A percentile compares a stretch with the other conserved stretches of the same genome.
These are phyloP conservation scores for Hypsizygus ulmarius DNA, from an alignment of 1,284 basidiomycete genomes.

Conservation along the genomic window DNA sequence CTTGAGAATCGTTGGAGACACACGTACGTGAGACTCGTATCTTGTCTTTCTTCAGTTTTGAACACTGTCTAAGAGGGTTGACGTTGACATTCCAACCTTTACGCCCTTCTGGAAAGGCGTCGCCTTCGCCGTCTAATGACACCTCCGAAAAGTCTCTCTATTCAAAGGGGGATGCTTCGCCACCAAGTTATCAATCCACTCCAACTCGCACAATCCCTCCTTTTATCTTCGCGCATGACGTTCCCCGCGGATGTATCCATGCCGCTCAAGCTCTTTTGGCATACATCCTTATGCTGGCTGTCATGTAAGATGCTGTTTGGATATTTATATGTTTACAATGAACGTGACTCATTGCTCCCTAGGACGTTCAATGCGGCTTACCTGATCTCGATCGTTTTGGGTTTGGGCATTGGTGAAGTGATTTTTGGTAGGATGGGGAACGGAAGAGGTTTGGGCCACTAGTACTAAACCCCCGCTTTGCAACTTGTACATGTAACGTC, in stretches of 20 bases:
- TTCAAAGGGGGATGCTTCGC: slow-evolving; percentile 11
- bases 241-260: slow-evolving; percentile 59
- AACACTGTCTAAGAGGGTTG: slow-evolving; percentile 25
- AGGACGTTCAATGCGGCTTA: slow-evolving; percentile 77
- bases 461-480: slow-evolving; percentile 2
- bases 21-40: slow-evolving; percentile 38
- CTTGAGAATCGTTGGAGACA: slow-evolving; percentile 57
- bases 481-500: no score
- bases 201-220: slow-evolving; percentile 42
- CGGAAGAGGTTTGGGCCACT: slow-evolving; percentile 19
- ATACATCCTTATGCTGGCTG: slow-evolving; percentile 66
- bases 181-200: neutral
- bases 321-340: slow-evolving; percentile 8
- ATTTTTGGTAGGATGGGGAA: slow-evolving; percentile 55
- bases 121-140: slow-evolving; percentile 5
- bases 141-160: slow-evolving; percentile 14
- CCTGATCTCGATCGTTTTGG: slow-evolving; percentile 61
- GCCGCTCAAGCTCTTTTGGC: slow-evolving; percentile 53
- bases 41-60: neutral
- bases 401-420: slow-evolving; percentile 63
- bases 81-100: slow-evolving; percentile 15
- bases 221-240: slow-evolving; percentile 58
- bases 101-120: neutral
- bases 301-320: slow-evolving; percentile 53
- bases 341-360: slow-evolving; percentile 1